Base-by-base conservation (phyloP, 805 yeast genomes). In the Grigorovia jiainica region DNA sequence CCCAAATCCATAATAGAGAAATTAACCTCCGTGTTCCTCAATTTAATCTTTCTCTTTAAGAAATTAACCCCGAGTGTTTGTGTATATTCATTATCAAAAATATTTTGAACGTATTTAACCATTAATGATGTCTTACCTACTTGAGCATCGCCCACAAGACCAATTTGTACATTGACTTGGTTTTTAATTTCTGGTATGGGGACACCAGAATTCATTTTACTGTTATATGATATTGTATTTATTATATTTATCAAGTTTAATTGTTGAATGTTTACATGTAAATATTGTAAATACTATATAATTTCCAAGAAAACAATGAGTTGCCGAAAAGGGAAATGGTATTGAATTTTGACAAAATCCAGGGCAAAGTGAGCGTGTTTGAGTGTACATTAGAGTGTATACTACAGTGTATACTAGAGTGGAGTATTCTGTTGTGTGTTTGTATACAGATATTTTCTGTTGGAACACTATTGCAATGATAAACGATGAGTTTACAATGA, bases 31-130 rank as follows among this genome's bases (percentile, higher is more conserved):
- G 95, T 87, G 46, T 83, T 79, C 43, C 87, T 78, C 41, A 89
- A 79, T 45, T 77, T 79, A 21, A 89, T 82, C 45, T 82, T 79
- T 50, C 87, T 81, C 57, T 90, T 96, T 84, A 90, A 81, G 62
- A 85, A 89, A 57, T 90, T 89, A 43, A 90, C 96, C 5, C 97
- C 97, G 41, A 86, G 67, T 0, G 97, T 89, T 61, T 87, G 96
- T 41, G 87, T 86, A 57, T 89, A 90, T 47, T 82, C 87, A 54
- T 86, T 90, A 57, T 87, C 95, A 58, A 83, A 89, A 29, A 83
- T 76, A 40, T 92, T 92, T 56, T 89, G 95, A n/a, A 89, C 96
- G 57, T 87, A 89, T 57, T 90, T 87, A 23, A 87, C 95, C 97
- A 89, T 89, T 44, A 89, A 66, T 7, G 97, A 86, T 0, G 97